A percentile compares a stretch with the other conserved stretches of the same genome.
These are phyloP conservation scores for Amanita pseudoporphyria DNA, from an alignment of 768 basidiomycete genomes.

Conservation along the genomic window DNA sequence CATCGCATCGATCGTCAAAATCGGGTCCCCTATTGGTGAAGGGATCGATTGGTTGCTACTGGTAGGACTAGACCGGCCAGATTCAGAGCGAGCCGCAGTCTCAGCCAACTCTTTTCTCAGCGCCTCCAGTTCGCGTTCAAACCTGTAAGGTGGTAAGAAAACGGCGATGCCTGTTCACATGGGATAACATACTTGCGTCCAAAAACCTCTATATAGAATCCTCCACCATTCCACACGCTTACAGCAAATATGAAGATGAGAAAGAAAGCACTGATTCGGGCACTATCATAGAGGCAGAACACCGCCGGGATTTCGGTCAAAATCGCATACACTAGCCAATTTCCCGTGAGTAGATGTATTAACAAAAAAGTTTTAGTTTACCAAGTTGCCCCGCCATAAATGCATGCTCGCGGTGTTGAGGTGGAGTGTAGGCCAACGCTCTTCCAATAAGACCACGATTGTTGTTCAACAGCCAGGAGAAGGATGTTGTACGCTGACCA, in stretches of 20 bases:
- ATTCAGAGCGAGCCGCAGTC: slow-evolving; percentile 35
- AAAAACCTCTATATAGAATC: slow-evolving; percentile 95
- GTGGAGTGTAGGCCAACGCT: slow-evolving; percentile 47
- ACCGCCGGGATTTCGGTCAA: slow-evolving; percentile 83
- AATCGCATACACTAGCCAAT: slow-evolving; percentile 61
- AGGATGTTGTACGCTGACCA: slow-evolving; percentile 84
- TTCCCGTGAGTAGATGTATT: slow-evolving; percentile 2
- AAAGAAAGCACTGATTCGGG: slow-evolving; percentile 70
- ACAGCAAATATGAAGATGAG: slow-evolving; percentile 74
- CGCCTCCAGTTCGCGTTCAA: slow-evolving; percentile 87
- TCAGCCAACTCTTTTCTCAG: slow-evolving; percentile 87
- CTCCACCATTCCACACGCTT: slow-evolving; percentile 93
- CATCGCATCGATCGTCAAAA: slow-evolving; percentile 1
- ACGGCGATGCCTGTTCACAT: slow-evolving; percentile 4
- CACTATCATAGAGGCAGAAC: slow-evolving; percentile 72
- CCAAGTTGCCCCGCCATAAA: slow-evolving; percentile 86
- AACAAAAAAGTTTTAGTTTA: slow-evolving; percentile 22
- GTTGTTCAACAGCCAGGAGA: slow-evolving; percentile 82
- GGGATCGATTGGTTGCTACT: slow-evolving; percentile 33
- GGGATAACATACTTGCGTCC: slow-evolving; percentile 73
- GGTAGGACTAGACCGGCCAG: slow-evolving; percentile 43
- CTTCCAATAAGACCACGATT: slow-evolving; percentile 80
- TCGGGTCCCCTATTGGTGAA: background rate
- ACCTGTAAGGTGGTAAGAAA: slow-evolving; percentile 36
- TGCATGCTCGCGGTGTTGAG: slow-evolving; percentile 50